Evolutionary conservation across 2,329 filamentous ascomycete species (phyloP).

Genomic region (Trichoderma sp.): DNA sequence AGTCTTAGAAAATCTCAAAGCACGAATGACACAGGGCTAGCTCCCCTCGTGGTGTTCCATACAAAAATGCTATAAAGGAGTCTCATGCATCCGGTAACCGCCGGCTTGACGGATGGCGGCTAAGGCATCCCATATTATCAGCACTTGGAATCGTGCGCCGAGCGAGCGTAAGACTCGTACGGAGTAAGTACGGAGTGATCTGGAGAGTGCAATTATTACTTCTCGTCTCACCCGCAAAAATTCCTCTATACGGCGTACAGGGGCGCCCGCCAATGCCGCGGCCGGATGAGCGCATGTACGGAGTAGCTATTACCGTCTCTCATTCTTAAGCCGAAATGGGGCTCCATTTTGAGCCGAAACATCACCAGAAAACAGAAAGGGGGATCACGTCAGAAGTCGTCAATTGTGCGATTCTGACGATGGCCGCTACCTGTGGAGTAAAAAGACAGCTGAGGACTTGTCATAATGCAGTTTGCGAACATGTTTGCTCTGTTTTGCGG

Average conservation of each 20-base stretch:
- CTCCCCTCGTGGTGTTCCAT: slow-evolving; percentile 4
- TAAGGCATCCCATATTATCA: neutral
- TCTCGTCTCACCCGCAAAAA: neutral
- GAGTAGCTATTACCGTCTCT: neutral
- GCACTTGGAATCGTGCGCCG: neutral
- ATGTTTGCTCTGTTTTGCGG: neutral
- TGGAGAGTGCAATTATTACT: neutral
- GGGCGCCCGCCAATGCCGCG: neutral
- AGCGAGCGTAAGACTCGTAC: neutral
- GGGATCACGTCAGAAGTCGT: slow-evolving; percentile 1
- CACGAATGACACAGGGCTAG: neutral
- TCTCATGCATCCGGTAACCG: neutral
- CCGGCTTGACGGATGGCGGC: neutral
- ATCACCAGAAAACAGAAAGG: slow-evolving; percentile 6
- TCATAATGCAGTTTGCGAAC: neutral
- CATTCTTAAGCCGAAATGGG: slow-evolving; percentile 13
- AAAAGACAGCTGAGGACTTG: neutral
- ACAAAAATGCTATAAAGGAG: neutral
- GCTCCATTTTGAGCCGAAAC: slow-evolving; percentile 16
- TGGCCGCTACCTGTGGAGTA: neutral
- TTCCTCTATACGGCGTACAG: neutral
- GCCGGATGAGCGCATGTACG: neutral
- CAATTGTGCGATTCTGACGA: slow-evolving; percentile 11
- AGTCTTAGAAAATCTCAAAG: neutral
- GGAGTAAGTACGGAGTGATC: neutral